Evolutionary conservation across 23 red algal species (phyloP).

Genomic region (Porphyridium purpureum): DNA sequence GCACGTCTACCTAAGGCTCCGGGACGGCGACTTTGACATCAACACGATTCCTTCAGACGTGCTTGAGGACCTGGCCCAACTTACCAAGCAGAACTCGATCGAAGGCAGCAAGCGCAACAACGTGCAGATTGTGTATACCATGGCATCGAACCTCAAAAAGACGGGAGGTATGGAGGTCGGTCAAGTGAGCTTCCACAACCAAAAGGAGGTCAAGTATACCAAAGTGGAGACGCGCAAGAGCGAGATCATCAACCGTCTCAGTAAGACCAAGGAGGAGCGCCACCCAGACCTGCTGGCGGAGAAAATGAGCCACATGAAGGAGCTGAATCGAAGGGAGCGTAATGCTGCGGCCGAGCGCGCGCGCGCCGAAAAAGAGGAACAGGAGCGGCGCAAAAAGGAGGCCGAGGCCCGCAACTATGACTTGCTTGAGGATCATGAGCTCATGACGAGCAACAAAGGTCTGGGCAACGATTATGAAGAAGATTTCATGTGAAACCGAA

Average conservation of each 20-base stretch:
- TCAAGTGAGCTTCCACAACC: constrained; percentile 73
- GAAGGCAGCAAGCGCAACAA: constrained; percentile 75
- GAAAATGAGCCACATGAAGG: constrained; percentile 9
- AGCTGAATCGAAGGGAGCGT: background rate
- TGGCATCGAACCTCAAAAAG: constrained; percentile 68
- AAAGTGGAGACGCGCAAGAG: constrained; percentile 60
- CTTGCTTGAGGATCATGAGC: constrained; percentile 7
- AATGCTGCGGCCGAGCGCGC: background rate
- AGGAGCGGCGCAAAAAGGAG: constrained; percentile 1
- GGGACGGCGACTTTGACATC: constrained; percentile 39
- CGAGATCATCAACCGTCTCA: constrained; percentile 73
- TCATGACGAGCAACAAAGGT: constrained; percentile 18
- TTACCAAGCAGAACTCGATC: constrained; percentile 89
- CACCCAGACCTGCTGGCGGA: constrained; percentile 44
- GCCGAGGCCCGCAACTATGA: constrained; percentile 8
- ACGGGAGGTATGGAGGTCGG: constrained; percentile 85
- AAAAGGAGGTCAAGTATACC: constrained; percentile 19
- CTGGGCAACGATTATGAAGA: constrained; percentile 12
- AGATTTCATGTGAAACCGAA: constrained; percentile 16
- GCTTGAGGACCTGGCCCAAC: constrained; percentile 63
- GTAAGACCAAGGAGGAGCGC: constrained; percentile 61
- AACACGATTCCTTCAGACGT: constrained; percentile 47
- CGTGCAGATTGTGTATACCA: constrained; percentile 61
- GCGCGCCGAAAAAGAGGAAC: constrained; percentile 5
- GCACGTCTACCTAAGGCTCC: constrained; percentile 77